These are phyloP conservation scores for Tolypocladium pustulatum DNA, from an alignment of 2,329 filamentous ascomycete species.

Conservation along the genomic window DNA sequence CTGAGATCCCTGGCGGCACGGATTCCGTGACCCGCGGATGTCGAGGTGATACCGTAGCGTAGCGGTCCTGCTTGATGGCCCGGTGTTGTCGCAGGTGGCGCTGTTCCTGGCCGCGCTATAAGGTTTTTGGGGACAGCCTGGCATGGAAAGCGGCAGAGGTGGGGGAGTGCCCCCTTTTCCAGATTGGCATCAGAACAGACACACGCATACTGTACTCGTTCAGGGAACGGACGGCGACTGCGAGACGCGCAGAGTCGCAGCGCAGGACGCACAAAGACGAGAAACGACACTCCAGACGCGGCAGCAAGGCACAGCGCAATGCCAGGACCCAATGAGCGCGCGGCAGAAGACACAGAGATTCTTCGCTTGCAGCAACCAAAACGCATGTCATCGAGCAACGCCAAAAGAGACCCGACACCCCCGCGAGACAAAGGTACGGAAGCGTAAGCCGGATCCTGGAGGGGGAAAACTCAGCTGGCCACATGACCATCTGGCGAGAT, in stretches of 20 bases:
- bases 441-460: not conserved
- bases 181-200: not conserved
- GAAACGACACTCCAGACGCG: not conserved
- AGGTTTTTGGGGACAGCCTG: not conserved
- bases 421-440: not conserved
- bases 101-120: not conserved
- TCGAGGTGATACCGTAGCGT: not conserved
- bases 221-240: not conserved
- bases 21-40: not conserved
- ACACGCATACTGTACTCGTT: too few relatives aligned
- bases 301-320: not conserved
- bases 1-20: not conserved
- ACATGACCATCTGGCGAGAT: slow-evolving; percentile 7
- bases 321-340: not conserved
- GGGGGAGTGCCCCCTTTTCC: not conserved
- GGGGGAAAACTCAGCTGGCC: slow-evolving; percentile 7
- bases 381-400: not conserved
- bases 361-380: too few relatives aligned
- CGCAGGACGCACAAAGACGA: not conserved
- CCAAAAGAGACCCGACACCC: not conserved
- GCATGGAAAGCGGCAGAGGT: not conserved
- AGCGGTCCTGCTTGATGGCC: not conserved
- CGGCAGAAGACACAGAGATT: not conserved
- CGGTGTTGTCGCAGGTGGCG: not conserved
- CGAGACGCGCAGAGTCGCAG: not conserved